Evolutionary conservation across 805 yeast species (phyloP), one percentile per base, ranked within the genome.

Genomic region (Spathaspora boniae): DNA sequence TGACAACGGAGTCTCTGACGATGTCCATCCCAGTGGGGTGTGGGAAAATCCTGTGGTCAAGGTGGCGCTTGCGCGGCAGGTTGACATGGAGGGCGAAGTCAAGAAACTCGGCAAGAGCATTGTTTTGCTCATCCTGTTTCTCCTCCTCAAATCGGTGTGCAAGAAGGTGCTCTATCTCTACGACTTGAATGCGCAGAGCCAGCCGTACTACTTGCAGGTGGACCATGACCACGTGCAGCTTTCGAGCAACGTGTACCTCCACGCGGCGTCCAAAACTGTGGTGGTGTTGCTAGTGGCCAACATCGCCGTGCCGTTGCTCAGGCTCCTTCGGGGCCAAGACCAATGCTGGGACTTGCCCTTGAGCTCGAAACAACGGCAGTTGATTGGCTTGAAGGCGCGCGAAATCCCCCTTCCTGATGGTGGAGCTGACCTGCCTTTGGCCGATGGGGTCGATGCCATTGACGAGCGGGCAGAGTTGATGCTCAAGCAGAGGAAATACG

Each of bases 261-360:
- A 31, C 11, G 11, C 28, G 12, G 6, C 16, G 5, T 15, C 21
- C 9, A 26, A 29, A 11, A 7, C 32, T 3, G 20, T 40, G 6
- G 17, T 36, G 2, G 16, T 31, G 2, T 15, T 30, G 9, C 20
- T 43, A 4, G 29, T 33, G 4, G 9, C 34, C 4, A 39, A 32
- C 18, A 43, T 38, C 5, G 21, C 37, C 7, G 4, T 38, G 7
- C 51, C 67, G 16, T 19, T 54, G 3, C 40, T 59, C 26, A 53
- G 48, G 29, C 43, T 72, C 11, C 16, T 61, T 6, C 63, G 59
- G 42, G 68, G 72, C 2, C 66, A 61, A 40, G 80, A 75, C 44
- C 70, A 68, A 45, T 74, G 80, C 43, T 45, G 58, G 23, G 80
- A 75, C 47, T 55, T 75, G 38, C 78, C 78, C 3, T 60, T 75